These are phyloP conservation scores for Paecilomyces dactylethromorphus DNA, from an alignment of 2,329 filamentous ascomycete genomes.

Conservation along the genomic window DNA sequence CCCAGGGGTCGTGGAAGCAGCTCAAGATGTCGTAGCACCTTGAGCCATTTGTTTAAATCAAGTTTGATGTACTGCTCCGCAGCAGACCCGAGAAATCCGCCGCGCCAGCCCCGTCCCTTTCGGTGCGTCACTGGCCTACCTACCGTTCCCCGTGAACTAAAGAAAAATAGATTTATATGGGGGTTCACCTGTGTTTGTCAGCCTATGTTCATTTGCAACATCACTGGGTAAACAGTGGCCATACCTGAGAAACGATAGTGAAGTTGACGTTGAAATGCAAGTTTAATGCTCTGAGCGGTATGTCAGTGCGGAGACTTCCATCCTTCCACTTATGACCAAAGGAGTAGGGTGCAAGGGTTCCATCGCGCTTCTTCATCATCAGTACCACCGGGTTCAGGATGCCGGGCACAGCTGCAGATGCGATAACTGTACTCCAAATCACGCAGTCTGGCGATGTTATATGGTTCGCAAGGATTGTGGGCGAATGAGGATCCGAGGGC, in stretches of 20 bases:
- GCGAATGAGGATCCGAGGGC: constrained; percentile 89
- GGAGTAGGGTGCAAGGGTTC: constrained; percentile 76
- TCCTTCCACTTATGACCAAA: constrained; percentile 99
- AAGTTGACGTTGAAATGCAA: constrained; percentile 98
- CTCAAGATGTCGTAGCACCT: constrained; percentile 86
- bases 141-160: constrained; percentile 85
- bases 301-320: constrained; percentile 87
- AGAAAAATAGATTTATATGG: constrained; percentile 98
- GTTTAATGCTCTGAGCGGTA: constrained; percentile 88
- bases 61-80: constrained; percentile 93
- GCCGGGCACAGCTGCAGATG: constrained; percentile 89
- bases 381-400: constrained; percentile 93
- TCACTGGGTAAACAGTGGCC: neutral
- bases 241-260: constrained; percentile 66
- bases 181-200: constrained; percentile 70
- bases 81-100: constrained; percentile 87
- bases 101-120: constrained; percentile 87
- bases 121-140: constrained; percentile 92
- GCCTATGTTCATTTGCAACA: neutral
- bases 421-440: constrained; percentile 94
- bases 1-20: constrained; percentile 82
- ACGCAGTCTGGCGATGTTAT: constrained; percentile 93
- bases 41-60: constrained; percentile 95
- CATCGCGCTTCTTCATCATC: constrained; percentile 77
- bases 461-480: constrained; percentile 88